Percentiles rank a stretch among this genome's conserved stretches.
Conservation (phyloP, 192 early-diverging fungal genomes). For the Mortierella alpina region DNA sequence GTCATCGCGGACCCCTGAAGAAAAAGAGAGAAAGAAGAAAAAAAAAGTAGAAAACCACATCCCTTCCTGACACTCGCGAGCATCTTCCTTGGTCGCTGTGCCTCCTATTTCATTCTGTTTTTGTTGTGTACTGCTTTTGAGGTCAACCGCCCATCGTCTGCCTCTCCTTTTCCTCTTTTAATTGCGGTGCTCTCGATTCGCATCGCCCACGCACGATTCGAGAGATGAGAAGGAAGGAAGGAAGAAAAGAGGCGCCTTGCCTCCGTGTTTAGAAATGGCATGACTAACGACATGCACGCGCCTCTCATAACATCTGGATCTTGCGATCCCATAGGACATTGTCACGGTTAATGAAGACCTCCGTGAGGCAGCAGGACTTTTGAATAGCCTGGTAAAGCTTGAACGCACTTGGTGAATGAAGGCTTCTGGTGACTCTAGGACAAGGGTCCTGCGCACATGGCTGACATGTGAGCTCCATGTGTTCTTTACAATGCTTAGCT, state of each 20-base stretch:
- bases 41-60: too few species aligned
- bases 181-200: background rate
- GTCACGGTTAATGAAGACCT: constrained; percentile 37
- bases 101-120: background rate
- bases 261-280: background rate
- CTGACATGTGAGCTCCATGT: background rate
- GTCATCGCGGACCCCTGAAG: background rate
- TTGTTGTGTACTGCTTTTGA: background rate
- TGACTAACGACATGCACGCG: constrained; percentile 3
- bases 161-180: background rate
- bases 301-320: background rate
- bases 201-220: constrained; percentile 1
- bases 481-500: constrained; percentile 8
- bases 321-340: constrained; percentile 21
- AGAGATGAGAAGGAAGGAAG: background rate
- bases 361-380: constrained; percentile 34
- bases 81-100: too few species aligned
- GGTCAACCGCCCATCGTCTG: too few species aligned
- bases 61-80: too few species aligned
- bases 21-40: too few species aligned
- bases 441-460: background rate
- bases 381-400: constrained; percentile 32
- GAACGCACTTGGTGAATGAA: background rate
- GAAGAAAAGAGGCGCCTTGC: background rate
- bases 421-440: background rate